phyloP scores from a whole-genome alignment of 2,329 filamentous ascomycete species.

The Paracoccidioides lutzii region DNA sequence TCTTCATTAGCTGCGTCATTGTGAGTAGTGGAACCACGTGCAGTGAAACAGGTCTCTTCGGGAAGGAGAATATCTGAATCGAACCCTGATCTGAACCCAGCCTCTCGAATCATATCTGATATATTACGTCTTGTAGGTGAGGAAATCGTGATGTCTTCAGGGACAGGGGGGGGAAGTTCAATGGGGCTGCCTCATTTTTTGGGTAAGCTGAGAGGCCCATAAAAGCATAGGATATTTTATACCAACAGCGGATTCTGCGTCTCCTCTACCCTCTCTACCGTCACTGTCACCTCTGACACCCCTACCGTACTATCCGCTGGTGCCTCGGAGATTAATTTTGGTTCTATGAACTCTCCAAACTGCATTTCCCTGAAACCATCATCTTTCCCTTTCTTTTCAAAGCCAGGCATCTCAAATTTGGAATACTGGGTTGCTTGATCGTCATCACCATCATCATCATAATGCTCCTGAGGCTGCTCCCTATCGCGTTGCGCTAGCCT shows the following conservation, averaged over 20 bases:
- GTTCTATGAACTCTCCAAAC: conserved; percentile 54
- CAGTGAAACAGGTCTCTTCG: neutral
- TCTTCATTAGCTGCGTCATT: neutral
- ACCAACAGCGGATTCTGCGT: conserved; percentile 28
- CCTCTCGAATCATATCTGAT: conserved; percentile 35
- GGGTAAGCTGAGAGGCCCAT: conserved; percentile 9
- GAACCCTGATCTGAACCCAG: conserved; percentile 36
- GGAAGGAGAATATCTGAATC: conserved; percentile 24
- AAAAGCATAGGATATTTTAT: conserved; percentile 16
- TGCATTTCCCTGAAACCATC: conserved; percentile 48
- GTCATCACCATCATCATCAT: conserved; percentile 51
- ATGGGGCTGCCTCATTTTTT: conserved; percentile 6
- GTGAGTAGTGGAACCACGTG: neutral
- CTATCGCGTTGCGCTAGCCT: conserved; percentile 58
- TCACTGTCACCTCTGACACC: conserved; percentile 16
- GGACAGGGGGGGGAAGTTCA: conserved; percentile 3
- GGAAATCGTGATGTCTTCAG: conserved; percentile 13
- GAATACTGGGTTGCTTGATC: conserved; percentile 57
- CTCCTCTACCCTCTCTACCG: conserved; percentile 18
- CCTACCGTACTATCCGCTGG: conserved; percentile 12
- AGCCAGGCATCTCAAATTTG: conserved; percentile 62
- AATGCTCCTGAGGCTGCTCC: conserved; percentile 44
- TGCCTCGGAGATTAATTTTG: conserved; percentile 47
- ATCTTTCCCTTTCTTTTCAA: conserved; percentile 42
- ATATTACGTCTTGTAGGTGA: conserved; percentile 30